Percentiles rank a stretch among this genome's conserved stretches.
Conservation (phyloP, 108 stramenopile genomes). For the Pseudonitzschia pungens region DNA sequence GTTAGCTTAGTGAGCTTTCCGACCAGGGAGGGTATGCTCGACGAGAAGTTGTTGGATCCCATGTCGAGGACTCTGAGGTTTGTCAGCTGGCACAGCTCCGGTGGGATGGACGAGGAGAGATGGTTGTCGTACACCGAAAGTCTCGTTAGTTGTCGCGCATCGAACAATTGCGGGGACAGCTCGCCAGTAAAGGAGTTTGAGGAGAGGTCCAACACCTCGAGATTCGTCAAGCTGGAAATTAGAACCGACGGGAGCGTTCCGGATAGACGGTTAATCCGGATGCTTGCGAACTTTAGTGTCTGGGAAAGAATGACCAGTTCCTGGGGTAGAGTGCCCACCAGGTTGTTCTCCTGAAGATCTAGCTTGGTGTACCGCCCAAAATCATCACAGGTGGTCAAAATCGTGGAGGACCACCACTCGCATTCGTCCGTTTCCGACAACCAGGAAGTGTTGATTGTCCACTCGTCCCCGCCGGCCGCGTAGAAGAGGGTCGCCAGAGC, state of each 20-base stretch:
- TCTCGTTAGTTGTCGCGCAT: background rate
- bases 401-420: constrained; percentile 29
- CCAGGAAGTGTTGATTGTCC: constrained; percentile 39
- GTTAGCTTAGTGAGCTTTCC: constrained; percentile 20
- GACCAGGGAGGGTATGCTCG: constrained; percentile 30
- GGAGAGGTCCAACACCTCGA: constrained; percentile 18
- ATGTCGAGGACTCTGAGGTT: constrained; percentile 30
- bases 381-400: constrained; percentile 22
- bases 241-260: background rate
- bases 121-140: constrained; percentile 36
- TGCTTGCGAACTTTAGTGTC: constrained; percentile 17
- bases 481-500: constrained; percentile 56
- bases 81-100: constrained; percentile 39
- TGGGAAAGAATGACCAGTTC: constrained; percentile 34
- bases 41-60: constrained; percentile 38
- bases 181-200: constrained; percentile 45
- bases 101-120: constrained; percentile 36
- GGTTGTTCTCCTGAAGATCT: constrained; percentile 45
- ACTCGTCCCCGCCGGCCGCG: constrained; percentile 44
- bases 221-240: background rate
- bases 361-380: constrained; percentile 16
- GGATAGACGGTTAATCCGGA: background rate
- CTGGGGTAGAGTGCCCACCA: constrained; percentile 35
- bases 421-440: constrained; percentile 40
- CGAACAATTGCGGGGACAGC: constrained; percentile 38